phyloP scores from a whole-genome alignment of 441 rosid genomes.

The Gossypium trilobum region DNA sequence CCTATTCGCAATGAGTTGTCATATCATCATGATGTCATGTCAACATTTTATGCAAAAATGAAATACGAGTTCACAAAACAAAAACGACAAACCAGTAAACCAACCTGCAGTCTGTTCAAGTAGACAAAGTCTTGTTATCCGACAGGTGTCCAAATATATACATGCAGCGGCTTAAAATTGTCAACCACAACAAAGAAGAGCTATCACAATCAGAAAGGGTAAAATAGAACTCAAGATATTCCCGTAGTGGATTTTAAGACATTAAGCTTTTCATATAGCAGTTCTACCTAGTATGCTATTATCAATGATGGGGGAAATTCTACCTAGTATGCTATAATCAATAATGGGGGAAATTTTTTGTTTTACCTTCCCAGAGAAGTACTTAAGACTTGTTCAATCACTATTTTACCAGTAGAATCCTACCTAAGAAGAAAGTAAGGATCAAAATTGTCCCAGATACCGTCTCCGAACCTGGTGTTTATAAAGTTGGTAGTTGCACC shows the following conservation, averaged over 20 bases:
- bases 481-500: conserved; percentile 20
- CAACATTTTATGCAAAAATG: neutral
- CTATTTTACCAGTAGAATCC: conserved; percentile 17
- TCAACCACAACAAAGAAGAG: neutral
- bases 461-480: conserved; percentile 16
- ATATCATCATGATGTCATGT: too few relatives aligned
- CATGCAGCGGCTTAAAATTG: neutral
- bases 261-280: neutral
- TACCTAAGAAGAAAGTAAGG: conserved; percentile 76
- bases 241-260: neutral
- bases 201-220: neutral
- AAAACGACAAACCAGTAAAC: neutral
- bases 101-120: neutral
- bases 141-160: neutral
- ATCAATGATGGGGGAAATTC: neutral
- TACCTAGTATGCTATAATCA: neutral
- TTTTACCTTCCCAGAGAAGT: neutral
- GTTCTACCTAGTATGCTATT: neutral
- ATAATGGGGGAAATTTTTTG: neutral
- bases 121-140: neutral
- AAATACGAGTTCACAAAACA: neutral
- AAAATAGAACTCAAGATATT: neutral
- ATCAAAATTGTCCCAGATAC: conserved; percentile 61
- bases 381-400: neutral
- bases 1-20: neutral